Evolutionary conservation across 177 flowering plant species (phyloP).

Genomic region (Vitis hybrid): DNA sequence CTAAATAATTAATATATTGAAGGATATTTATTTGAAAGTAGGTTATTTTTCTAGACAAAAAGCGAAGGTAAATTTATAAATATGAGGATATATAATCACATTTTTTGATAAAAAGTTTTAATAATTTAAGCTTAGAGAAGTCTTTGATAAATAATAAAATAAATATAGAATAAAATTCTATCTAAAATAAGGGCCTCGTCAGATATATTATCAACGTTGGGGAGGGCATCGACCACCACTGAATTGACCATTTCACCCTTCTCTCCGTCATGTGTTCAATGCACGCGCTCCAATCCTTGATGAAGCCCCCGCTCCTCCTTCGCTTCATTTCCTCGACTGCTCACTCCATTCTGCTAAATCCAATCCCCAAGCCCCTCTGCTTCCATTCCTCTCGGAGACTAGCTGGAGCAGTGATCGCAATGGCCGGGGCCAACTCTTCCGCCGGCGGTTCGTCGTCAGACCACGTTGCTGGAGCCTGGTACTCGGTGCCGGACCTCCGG

Average conservation of each 20-base stretch:
- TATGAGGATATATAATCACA: no score
- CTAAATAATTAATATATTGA: no score
- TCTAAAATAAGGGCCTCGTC: no score
- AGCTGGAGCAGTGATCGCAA: conserved; percentile 10
- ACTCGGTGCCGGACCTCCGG: conserved; percentile 91
- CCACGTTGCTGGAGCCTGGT: conserved; percentile 71
- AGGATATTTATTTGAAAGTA: no score
- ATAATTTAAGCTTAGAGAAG: no score
- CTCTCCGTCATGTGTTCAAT: conserved; percentile 7
- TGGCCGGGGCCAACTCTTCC: conserved; percentile 19
- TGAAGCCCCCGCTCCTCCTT: conserved; percentile 15
- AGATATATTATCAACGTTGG: no score
- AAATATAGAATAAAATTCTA: no score
- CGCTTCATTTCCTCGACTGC: not conserved
- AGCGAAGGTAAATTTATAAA: no score
- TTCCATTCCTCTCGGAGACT: conserved; percentile 14
- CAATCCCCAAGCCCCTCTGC: not conserved
- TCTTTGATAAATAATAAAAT: no score
- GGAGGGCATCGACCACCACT: not conserved
- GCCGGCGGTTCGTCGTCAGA: conserved; percentile 24
- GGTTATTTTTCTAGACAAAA: no score
- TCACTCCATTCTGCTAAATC: conserved; percentile 1
- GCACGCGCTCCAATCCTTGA: conserved; percentile 17
- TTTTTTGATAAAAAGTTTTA: no score
- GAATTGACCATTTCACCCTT: not conserved